A percentile compares a stretch with the other conserved stretches of the same genome.
phyloP scores from a whole-genome alignment of 345 rosid genomes.

The Firmiana major region DNA sequence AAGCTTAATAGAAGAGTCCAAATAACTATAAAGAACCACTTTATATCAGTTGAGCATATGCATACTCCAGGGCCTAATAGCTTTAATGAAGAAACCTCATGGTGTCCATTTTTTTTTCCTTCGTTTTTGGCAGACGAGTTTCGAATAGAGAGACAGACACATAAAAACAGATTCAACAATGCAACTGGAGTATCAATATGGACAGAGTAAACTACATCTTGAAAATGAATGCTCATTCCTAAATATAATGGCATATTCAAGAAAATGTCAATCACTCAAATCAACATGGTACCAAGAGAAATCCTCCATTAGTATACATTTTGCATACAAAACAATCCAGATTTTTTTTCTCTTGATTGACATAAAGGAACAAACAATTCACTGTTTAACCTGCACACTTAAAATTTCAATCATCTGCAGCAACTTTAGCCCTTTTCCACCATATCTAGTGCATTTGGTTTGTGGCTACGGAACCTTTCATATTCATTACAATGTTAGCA shows the following conservation, averaged over 20 bases:
- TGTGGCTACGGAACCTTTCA: not conserved
- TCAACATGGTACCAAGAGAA: not conserved
- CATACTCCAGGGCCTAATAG: not conserved
- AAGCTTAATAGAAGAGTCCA: slow-evolving; percentile 6
- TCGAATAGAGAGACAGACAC: not conserved
- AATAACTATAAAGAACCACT: not conserved
- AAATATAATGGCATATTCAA: not conserved
- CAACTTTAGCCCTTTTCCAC: not conserved
- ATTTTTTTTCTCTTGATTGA: not conserved
- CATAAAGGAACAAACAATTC: not conserved
- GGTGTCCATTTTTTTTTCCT: not conserved
- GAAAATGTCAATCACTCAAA: not conserved
- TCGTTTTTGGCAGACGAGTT: not conserved
- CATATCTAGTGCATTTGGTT: not conserved
- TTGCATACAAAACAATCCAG: not conserved
- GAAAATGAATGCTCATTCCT: not conserved
- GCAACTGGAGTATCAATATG: not conserved
- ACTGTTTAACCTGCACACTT: not conserved
- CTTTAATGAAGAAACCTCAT: not conserved
- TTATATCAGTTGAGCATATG: not conserved
- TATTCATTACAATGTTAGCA: not conserved
- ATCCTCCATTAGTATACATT: not conserved
- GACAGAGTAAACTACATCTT: not conserved
- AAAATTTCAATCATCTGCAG: not conserved
- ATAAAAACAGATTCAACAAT: not conserved